Evolutionary conservation across 2,329 filamentous ascomycete genomes (phyloP).

Genomic region (Colletotrichum karsti): DNA sequence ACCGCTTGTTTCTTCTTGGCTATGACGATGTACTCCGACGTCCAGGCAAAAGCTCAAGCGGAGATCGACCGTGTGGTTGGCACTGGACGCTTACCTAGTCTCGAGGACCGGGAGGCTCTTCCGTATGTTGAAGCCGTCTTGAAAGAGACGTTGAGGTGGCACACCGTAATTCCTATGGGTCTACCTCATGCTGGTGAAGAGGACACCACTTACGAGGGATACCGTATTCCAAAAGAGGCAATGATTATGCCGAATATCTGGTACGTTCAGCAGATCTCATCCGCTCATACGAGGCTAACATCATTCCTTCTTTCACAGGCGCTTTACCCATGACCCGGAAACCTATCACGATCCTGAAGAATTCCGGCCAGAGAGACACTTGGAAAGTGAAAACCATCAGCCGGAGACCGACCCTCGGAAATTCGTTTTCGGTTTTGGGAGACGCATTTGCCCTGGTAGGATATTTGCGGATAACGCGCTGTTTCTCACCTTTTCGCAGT

Average conservation of each 20-base stretch:
- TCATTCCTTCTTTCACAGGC: accelerated
- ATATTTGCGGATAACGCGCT: conserved; percentile 27
- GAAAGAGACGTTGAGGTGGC: conserved; percentile 65
- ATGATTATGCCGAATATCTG: conserved; percentile 34
- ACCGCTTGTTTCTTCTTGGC: conserved; percentile 54
- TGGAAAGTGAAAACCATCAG: conserved; percentile 28
- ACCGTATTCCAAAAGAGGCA: conserved; percentile 18
- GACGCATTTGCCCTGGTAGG: conserved; percentile 30
- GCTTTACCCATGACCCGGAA: conserved; percentile 69
- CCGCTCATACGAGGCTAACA: background rate
- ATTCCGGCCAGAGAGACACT: conserved; percentile 44
- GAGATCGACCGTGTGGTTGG: conserved; percentile 63
- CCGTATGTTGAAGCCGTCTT: conserved; percentile 63
- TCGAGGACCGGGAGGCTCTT: conserved; percentile 55
- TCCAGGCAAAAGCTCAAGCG: conserved; percentile 54
- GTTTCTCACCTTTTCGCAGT: conserved; percentile 43
- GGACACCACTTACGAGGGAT: conserved; percentile 4
- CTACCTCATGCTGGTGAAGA: conserved; percentile 45
- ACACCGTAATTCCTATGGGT: conserved; percentile 56
- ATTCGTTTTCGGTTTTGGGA: conserved; percentile 30
- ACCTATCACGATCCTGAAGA: conserved; percentile 59
- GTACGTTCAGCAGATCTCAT: background rate
- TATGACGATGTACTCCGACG: conserved; percentile 55
- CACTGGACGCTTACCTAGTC: conserved; percentile 51
- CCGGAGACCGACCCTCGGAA: conserved; percentile 4